These are phyloP conservation scores for Nannizziopsis arthrosporioides DNA, from an alignment of 2,329 filamentous ascomycete genomes.

Conservation along the genomic window DNA sequence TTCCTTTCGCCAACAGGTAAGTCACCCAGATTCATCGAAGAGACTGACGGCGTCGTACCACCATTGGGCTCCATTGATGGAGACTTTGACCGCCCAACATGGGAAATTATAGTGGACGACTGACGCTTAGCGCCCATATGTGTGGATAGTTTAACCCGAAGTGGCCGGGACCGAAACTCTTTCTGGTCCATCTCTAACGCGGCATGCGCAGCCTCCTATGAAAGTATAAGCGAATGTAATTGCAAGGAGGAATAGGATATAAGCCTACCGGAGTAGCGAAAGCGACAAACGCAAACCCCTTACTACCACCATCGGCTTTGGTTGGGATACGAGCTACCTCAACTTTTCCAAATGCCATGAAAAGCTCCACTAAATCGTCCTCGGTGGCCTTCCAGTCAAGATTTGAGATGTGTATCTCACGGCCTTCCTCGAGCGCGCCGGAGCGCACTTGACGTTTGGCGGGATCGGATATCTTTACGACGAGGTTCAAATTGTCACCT, in stretches of 20 bases:
- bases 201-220: constrained; percentile 51
- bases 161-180: constrained; percentile 54
- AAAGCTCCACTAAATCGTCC: constrained; percentile 57
- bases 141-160: constrained; percentile 51
- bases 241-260: not conserved
- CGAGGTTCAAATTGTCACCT: constrained; percentile 55
- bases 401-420: constrained; percentile 70
- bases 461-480: constrained; percentile 77
- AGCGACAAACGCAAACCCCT: constrained; percentile 69
- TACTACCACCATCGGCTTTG: constrained; percentile 55
- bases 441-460: constrained; percentile 62
- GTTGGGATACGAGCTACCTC: constrained; percentile 59
- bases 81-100: constrained; percentile 26
- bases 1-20: constrained; percentile 36
- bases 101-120: constrained; percentile 36
- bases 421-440: constrained; percentile 71
- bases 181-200: constrained; percentile 58
- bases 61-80: constrained; percentile 29
- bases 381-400: constrained; percentile 53
- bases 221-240: not conserved
- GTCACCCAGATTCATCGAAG: constrained; percentile 33
- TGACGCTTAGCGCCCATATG: constrained; percentile 35
- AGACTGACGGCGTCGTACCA: constrained; percentile 21
- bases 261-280: constrained; percentile 51
- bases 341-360: constrained; percentile 64